These are phyloP conservation scores for Rhodotorula sp. DNA, from an alignment of 1,284 basidiomycete genomes.

Conservation along the genomic window DNA sequence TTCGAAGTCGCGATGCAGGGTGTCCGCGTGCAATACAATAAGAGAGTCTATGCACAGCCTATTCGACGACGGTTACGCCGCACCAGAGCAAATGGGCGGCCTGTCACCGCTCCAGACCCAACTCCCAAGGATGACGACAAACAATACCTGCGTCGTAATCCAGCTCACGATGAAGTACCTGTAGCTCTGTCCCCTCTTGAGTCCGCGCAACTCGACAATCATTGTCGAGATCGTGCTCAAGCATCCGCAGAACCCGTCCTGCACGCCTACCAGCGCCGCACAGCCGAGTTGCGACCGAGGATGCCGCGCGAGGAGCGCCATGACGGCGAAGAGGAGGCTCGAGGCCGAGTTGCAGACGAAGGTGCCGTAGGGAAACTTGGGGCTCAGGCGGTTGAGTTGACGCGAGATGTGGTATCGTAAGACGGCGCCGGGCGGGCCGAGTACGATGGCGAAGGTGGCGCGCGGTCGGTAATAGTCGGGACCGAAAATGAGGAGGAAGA, in stretches of 20 bases:
- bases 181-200: conserved; percentile 61
- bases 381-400: conserved; percentile 63
- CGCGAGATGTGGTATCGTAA: conserved; percentile 77
- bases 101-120: conserved; percentile 59
- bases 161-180: conserved; percentile 71
- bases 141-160: conserved; percentile 65
- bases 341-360: conserved; percentile 80
- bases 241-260: conserved; percentile 92
- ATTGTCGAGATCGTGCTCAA: conserved; percentile 94
- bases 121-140: conserved; percentile 74
- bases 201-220: conserved; percentile 69
- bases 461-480: conserved; percentile 65
- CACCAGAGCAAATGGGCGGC: conserved; percentile 8
- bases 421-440: conserved; percentile 84
- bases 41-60: neutral
- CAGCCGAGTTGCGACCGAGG: conserved; percentile 55
- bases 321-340: conserved; percentile 69
- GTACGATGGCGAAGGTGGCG: conserved; percentile 82
- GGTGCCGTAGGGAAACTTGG: conserved; percentile 79
- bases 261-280: conserved; percentile 71
- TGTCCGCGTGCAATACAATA: neutral
- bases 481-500: conserved; percentile 49
- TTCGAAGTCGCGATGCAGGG: neutral
- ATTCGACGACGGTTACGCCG: neutral
- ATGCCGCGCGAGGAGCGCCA: conserved; percentile 64